Conservation (phyloP, 768 basidiomycete genomes). For the Boletus fagicola region DNA sequence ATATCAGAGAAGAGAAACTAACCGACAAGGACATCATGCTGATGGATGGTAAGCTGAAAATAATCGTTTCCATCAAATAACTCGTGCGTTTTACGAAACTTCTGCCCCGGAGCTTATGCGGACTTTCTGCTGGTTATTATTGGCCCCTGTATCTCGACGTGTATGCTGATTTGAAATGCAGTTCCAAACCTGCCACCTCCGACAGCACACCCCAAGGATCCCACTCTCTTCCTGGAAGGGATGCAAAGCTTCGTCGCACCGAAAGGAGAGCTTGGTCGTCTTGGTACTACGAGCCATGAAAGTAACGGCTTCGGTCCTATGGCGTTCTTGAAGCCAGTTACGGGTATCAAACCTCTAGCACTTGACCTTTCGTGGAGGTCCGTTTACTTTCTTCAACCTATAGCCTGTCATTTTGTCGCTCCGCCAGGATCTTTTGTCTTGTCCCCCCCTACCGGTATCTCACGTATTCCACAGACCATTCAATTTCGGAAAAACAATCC, state of each 20-base stretch:
- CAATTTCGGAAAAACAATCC: slow-evolving; percentile 37
- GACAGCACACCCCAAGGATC: slow-evolving; percentile 40
- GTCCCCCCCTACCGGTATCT: not conserved
- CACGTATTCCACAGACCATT: slow-evolving; percentile 41
- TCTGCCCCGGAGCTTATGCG: slow-evolving; percentile 25
- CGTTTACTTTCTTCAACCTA: slow-evolving; percentile 19
- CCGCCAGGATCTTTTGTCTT: not conserved
- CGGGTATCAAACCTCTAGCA: slow-evolving; percentile 56
- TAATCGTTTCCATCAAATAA: slow-evolving; percentile 8
- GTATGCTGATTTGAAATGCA: slow-evolving; percentile 31
- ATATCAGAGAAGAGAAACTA: slow-evolving; percentile 55
- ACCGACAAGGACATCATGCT: slow-evolving; percentile 49
- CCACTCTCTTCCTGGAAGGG: slow-evolving; percentile 33
- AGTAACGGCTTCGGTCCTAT: not conserved
- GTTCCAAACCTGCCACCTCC: slow-evolving; percentile 59
- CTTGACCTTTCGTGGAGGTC: slow-evolving; percentile 71
- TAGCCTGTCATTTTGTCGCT: not conserved
- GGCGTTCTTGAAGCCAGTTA: slow-evolving; percentile 48
- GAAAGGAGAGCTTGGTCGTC: slow-evolving; percentile 9
- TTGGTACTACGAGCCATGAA: not conserved
- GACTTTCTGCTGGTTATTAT: slow-evolving; percentile 18
- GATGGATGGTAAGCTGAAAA: slow-evolving; percentile 53
- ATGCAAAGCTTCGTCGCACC: slow-evolving; percentile 30
- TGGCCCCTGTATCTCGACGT: slow-evolving; percentile 15
- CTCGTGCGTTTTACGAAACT: slow-evolving; percentile 14